These are phyloP conservation scores for Macrocybe gigantea DNA, from an alignment of 768 basidiomycete genomes.

Conservation along the genomic window DNA sequence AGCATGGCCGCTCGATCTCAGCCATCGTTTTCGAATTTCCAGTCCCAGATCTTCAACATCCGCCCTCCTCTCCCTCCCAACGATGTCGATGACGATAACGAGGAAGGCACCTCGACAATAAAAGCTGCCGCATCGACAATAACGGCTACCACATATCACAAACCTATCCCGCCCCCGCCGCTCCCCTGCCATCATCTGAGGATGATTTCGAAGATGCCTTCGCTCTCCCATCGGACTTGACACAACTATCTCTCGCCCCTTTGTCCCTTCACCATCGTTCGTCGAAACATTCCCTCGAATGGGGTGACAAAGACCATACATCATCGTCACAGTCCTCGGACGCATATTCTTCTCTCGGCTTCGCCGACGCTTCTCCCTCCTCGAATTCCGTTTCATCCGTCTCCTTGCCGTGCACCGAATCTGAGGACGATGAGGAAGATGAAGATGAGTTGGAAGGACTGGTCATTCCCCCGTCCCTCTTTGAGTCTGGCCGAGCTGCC, in stretches of 20 bases:
- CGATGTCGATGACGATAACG: slow-evolving; percentile 66
- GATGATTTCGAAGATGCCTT: slow-evolving; percentile 86
- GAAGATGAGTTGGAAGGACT: slow-evolving; percentile 79
- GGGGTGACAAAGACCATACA: slow-evolving; percentile 80
- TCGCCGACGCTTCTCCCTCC: slow-evolving; percentile 65
- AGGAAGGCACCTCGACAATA: slow-evolving; percentile 81
- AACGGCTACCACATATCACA: background rate
- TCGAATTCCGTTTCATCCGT: slow-evolving; percentile 65
- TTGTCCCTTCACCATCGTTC: slow-evolving; percentile 68
- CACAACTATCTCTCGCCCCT: slow-evolving; percentile 76
- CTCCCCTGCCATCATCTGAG: slow-evolving; percentile 41
- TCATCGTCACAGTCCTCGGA: slow-evolving; percentile 86
- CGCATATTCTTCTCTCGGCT: slow-evolving; percentile 74
- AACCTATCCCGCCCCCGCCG: slow-evolving; percentile 28
- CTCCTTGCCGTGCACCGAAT: slow-evolving; percentile 66
- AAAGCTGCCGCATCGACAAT: slow-evolving; percentile 50
- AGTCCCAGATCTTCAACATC: slow-evolving; percentile 50
- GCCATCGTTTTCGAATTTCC: slow-evolving; percentile 21
- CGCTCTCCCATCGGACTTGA: slow-evolving; percentile 73
- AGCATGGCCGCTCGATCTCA: slow-evolving; percentile 34
- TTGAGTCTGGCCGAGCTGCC: slow-evolving; percentile 63
- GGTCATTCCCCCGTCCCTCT: slow-evolving; percentile 69
- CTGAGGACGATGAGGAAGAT: slow-evolving; percentile 61
- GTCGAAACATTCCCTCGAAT: slow-evolving; percentile 81
- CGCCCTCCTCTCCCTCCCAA: slow-evolving; percentile 51